Conservation (phyloP, 2,329 filamentous ascomycete genomes). For the Monilinia laxa region DNA sequence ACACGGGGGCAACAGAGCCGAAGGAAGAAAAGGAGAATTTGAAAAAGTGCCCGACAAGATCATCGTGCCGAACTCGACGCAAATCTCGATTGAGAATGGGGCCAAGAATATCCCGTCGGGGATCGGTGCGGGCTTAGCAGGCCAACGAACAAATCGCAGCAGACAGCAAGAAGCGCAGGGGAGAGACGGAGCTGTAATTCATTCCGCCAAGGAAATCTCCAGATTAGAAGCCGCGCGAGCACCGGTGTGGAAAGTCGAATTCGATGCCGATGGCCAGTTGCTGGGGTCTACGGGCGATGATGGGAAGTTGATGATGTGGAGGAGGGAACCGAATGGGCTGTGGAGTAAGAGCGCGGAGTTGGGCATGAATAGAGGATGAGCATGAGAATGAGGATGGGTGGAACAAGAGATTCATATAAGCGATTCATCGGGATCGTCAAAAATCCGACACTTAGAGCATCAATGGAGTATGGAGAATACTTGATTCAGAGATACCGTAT, state of each 20-base stretch:
- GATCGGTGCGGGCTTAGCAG: slow-evolving; percentile 54
- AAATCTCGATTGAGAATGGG: slow-evolving; percentile 30
- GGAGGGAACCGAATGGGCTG: slow-evolving; percentile 46
- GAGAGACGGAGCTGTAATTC: slow-evolving; percentile 64
- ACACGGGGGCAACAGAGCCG: slow-evolving; percentile 40
- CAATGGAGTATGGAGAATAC: slow-evolving; percentile 1
- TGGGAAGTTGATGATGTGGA: slow-evolving; percentile 62
- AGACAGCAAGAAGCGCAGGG: slow-evolving; percentile 47
- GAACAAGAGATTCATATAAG: not conserved
- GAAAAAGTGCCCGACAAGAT: slow-evolving; percentile 34
- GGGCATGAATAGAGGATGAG: slow-evolving; percentile 33
- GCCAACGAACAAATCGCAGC: slow-evolving; percentile 44
- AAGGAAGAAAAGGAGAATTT: slow-evolving; percentile 38
- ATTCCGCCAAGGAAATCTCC: slow-evolving; percentile 62
- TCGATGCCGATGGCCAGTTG: slow-evolving; percentile 68
- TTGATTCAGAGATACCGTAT: not conserved
- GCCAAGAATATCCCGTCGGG: slow-evolving; percentile 47
- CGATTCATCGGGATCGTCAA: not conserved
- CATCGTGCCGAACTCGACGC: slow-evolving; percentile 30
- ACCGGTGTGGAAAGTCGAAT: slow-evolving; percentile 74
- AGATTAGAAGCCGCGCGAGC: slow-evolving; percentile 66
- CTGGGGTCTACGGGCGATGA: slow-evolving; percentile 76
- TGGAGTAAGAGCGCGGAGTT: slow-evolving; percentile 40
- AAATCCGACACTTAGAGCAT: not conserved
- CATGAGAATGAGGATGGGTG: not conserved